phyloP scores from a whole-genome alignment of 2,329 filamentous ascomycete species.

The Plectosphaerella cucumerina region DNA sequence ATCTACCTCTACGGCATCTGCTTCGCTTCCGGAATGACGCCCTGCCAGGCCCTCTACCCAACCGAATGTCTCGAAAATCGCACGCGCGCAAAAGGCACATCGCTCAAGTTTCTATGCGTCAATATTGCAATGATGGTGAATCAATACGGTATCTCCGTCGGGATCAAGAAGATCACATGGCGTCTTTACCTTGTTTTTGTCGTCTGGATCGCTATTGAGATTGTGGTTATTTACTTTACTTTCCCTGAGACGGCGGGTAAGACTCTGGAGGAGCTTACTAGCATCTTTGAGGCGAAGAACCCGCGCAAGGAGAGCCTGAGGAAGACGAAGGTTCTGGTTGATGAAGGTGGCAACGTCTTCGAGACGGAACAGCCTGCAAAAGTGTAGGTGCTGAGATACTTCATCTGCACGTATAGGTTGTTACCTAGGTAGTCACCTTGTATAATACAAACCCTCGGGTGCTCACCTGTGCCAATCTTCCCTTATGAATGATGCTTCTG shows the following conservation, averaged over 20 bases:
- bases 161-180: slow-evolving; percentile 30
- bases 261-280: slow-evolving; percentile 57
- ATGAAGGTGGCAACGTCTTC: slow-evolving; percentile 12
- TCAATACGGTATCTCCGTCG: slow-evolving; percentile 41
- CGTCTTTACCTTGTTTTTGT: slow-evolving; percentile 13
- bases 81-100: slow-evolving; percentile 35
- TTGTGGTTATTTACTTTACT: slow-evolving; percentile 64
- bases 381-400: neutral
- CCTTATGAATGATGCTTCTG: no score
- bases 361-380: neutral
- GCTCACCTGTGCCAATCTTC: no score
- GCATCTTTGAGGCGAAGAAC: slow-evolving; percentile 18
- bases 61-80: slow-evolving; percentile 36
- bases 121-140: slow-evolving; percentile 41
- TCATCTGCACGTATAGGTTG: no score
- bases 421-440: no score
- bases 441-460: no score
- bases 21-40: slow-evolving; percentile 32
- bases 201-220: slow-evolving; percentile 14
- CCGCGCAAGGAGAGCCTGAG: slow-evolving; percentile 20
- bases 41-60: slow-evolving; percentile 32
- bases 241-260: slow-evolving; percentile 75
- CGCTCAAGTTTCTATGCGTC: slow-evolving; percentile 33
- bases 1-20: slow-evolving; percentile 33
- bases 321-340: slow-evolving; percentile 18